Evolutionary conservation across 768 basidiomycete genomes (phyloP).

Genomic region (Mycena pura): DNA sequence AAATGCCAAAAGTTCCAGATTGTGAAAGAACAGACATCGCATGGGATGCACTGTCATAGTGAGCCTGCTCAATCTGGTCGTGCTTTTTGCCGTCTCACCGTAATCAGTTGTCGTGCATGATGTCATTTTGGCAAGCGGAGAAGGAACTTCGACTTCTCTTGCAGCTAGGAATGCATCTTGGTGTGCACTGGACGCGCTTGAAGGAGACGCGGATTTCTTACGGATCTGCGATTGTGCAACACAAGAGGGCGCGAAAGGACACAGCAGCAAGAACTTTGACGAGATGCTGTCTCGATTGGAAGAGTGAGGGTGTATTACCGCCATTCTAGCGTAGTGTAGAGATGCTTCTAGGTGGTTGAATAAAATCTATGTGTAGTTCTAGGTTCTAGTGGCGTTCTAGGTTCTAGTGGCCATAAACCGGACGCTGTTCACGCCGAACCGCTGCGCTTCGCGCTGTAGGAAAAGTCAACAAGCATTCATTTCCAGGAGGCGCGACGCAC

Average conservation of each 20-base stretch:
- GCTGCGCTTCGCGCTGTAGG: conserved; percentile 11
- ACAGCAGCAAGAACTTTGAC: conserved; percentile 36
- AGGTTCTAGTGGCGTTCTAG: too few relatives aligned
- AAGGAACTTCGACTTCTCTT: conserved; percentile 54
- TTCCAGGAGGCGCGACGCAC: conserved; percentile 50
- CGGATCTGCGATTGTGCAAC: conserved; percentile 73
- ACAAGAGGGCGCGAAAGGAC: conserved; percentile 45
- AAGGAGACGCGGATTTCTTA: conserved; percentile 65
- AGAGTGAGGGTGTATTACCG: conserved; percentile 30
- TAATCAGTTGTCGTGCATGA: conserved; percentile 71
- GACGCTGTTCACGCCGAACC: conserved; percentile 4
- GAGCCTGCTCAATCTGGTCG: conserved; percentile 23
- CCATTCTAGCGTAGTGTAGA: conserved; percentile 5
- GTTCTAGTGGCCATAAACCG: too few relatives aligned
- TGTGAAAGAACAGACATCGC: conserved; percentile 53
- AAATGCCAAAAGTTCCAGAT: conserved; percentile 74
- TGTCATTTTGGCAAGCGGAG: conserved; percentile 63
- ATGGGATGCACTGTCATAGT: conserved; percentile 60
- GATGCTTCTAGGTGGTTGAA: not conserved
- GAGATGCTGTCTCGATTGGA: conserved; percentile 33
- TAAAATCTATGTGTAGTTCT: conserved; percentile 27
- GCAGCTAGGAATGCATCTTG: conserved; percentile 69
- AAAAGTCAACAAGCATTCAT: not conserved
- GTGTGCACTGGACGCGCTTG: conserved; percentile 72
- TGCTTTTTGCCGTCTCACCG: not conserved